These are phyloP conservation scores for Phytophthora tubulina DNA, from an alignment of 352 stramenopile species.

Conservation along the genomic window DNA sequence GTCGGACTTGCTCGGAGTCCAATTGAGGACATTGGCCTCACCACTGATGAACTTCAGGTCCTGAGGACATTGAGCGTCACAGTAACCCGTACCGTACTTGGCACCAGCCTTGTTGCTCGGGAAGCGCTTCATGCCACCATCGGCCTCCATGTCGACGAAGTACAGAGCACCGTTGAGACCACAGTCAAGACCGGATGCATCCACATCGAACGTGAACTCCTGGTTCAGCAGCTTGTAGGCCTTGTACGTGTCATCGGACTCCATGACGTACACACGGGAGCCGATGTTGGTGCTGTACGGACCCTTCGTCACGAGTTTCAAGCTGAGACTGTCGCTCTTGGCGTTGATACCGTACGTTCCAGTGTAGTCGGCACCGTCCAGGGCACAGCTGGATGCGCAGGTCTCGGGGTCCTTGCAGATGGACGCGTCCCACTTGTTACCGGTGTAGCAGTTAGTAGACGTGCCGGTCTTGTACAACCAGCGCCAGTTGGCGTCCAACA, in stretches of 20 bases:
- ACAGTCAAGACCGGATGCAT: slow-evolving; percentile 58
- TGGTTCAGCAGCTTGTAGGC: slow-evolving; percentile 66
- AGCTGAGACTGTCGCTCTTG: slow-evolving; percentile 31
- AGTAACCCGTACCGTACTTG: slow-evolving; percentile 41
- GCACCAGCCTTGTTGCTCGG: slow-evolving; percentile 32
- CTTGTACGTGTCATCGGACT: slow-evolving; percentile 49
- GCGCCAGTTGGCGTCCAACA: slow-evolving; percentile 71
- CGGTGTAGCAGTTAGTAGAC: slow-evolving; percentile 62
- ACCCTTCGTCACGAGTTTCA: slow-evolving; percentile 61
- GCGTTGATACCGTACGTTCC: slow-evolving; percentile 57
- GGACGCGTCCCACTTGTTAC: slow-evolving; percentile 49
- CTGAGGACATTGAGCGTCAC: slow-evolving; percentile 63
- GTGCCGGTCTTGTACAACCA: slow-evolving; percentile 55
- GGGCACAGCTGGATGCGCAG: slow-evolving; percentile 51
- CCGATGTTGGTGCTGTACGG: slow-evolving; percentile 59
- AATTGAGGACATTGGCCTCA: slow-evolving; percentile 65
- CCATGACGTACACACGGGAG: slow-evolving; percentile 64
- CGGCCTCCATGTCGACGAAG: slow-evolving; percentile 69
- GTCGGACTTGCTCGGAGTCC: slow-evolving; percentile 41
- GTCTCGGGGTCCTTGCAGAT: slow-evolving; percentile 54
- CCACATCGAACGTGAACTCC: slow-evolving; percentile 75
- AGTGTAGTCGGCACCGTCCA: slow-evolving; percentile 65
- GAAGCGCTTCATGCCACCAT: slow-evolving; percentile 46
- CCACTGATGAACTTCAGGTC: slow-evolving; percentile 76
- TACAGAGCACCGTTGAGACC: slow-evolving; percentile 70